phyloP scores from a whole-genome alignment of 305 asterid species.

The Andrographis paniculata region DNA sequence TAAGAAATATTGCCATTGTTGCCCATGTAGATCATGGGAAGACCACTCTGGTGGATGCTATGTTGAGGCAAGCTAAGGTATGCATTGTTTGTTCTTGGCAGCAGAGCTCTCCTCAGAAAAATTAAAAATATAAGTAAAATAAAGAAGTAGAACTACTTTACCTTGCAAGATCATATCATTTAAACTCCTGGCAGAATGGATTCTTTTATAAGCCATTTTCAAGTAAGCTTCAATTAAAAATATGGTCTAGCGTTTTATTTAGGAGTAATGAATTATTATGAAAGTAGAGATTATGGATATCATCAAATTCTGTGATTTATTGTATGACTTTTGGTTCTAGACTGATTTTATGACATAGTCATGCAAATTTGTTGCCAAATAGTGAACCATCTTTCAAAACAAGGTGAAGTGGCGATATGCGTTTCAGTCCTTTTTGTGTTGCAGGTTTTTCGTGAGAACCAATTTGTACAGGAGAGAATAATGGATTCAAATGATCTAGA shows the following conservation, averaged over 20 bases:
- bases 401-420: slow-evolving; percentile 9
- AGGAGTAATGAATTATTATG: no score
- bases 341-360: no score
- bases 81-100: slow-evolving; percentile 12
- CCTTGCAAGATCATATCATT: not conserved
- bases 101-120: no score
- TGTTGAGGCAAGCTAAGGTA: slow-evolving; percentile 96
- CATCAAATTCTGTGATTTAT: no score
- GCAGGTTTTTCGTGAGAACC: slow-evolving; percentile 98
- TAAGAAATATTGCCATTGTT: slow-evolving; percentile 90
- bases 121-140: no score
- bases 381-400: not conserved
- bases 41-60: slow-evolving; percentile 92
- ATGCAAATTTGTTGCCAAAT: not conserved
- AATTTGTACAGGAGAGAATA: slow-evolving; percentile 85
- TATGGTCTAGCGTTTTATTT: no score
- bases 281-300: no score
- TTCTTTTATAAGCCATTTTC: no score
- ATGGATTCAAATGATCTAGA: slow-evolving; percentile 98
- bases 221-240: no score
- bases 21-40: slow-evolving; percentile 99
- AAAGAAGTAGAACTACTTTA: not conserved
- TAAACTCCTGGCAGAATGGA: no score
- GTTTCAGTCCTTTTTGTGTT: slow-evolving; percentile 17
- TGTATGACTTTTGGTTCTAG: not conserved